phyloP scores from a whole-genome alignment of 768 basidiomycete genomes.

The Boletus huronensis region DNA sequence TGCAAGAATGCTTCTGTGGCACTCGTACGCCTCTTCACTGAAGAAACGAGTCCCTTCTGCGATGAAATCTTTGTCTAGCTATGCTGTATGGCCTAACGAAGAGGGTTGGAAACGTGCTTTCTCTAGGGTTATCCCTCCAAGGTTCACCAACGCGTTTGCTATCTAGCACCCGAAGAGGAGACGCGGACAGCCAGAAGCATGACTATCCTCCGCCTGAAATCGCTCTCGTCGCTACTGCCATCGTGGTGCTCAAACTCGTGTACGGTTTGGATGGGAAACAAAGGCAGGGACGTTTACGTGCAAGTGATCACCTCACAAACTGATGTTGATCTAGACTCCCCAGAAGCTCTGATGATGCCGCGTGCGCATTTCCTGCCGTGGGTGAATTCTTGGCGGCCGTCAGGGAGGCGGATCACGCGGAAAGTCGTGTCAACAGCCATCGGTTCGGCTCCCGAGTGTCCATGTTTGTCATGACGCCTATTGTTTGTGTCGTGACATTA shows the following conservation, averaged over 20 bases:
- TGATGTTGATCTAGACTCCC: slow-evolving; percentile 39
- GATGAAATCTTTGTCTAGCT: slow-evolving; percentile 34
- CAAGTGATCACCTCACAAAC: slow-evolving; percentile 1
- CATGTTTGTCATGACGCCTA: slow-evolving; percentile 40
- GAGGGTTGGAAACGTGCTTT: slow-evolving; percentile 50
- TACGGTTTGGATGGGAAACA: slow-evolving; percentile 75
- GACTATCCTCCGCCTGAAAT: slow-evolving; percentile 72
- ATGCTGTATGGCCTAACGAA: slow-evolving; percentile 64
- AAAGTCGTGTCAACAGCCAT: slow-evolving; percentile 28
- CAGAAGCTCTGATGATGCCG: slow-evolving; percentile 49
- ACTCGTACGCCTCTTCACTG: slow-evolving; percentile 57
- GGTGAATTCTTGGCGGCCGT: slow-evolving; percentile 47
- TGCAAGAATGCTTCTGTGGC: slow-evolving; percentile 58
- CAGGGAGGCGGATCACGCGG: slow-evolving; percentile 35
- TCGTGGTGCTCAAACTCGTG: slow-evolving; percentile 78
- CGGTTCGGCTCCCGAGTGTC: slow-evolving; percentile 43
- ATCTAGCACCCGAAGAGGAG: slow-evolving; percentile 32
- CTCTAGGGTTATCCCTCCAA: slow-evolving; percentile 59
- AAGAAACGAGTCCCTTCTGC: neutral
- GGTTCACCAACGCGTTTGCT: slow-evolving; percentile 47
- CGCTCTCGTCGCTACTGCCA: slow-evolving; percentile 51
- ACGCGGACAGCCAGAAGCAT: slow-evolving; percentile 46
- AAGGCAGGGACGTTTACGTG: slow-evolving; percentile 41
- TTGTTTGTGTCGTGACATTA: slow-evolving; percentile 1
- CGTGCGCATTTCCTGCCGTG: slow-evolving; percentile 52